These are phyloP conservation scores for Phaeosphaeriaceae sp. DNA, from an alignment of 2,329 filamentous ascomycete genomes.

Conservation along the genomic window DNA sequence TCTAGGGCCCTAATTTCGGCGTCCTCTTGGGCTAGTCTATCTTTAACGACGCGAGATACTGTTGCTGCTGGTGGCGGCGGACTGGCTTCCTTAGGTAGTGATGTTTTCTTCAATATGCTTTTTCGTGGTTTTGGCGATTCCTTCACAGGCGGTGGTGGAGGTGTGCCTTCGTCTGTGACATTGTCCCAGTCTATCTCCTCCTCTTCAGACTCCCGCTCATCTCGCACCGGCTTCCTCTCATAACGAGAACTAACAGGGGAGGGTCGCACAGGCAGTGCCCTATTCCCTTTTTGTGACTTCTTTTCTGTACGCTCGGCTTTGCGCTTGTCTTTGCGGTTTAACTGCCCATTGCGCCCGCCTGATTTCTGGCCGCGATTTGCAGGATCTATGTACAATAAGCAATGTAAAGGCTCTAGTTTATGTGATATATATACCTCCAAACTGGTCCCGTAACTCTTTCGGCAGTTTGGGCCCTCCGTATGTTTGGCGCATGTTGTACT, in stretches of 20 bases:
- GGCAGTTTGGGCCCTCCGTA: constrained; percentile 55
- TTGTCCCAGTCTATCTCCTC: constrained; percentile 39
- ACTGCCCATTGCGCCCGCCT: constrained; percentile 34
- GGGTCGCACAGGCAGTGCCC: constrained; percentile 5
- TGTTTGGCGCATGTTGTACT: constrained; percentile 46
- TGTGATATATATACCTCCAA: constrained; percentile 41
- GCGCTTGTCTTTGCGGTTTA: constrained; percentile 68
- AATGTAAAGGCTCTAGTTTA: neutral
- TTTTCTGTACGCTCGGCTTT: constrained; percentile 70
- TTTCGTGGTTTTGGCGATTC: constrained; percentile 37
- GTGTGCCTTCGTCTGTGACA: constrained; percentile 40
- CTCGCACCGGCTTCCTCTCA: constrained; percentile 19
- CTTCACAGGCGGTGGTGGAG: constrained; percentile 23
- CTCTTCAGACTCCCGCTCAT: constrained; percentile 25
- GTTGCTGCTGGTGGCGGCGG: constrained; percentile 28
- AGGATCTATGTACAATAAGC: constrained; percentile 31
- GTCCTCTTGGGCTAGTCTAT: constrained; percentile 76
- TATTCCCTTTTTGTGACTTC: constrained; percentile 53
- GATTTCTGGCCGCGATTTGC: constrained; percentile 30
- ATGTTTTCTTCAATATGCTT: constrained; percentile 35
- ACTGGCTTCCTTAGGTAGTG: constrained; percentile 3
- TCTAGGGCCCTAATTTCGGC: constrained; percentile 87
- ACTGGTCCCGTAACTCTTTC: constrained; percentile 52
- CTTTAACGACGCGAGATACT: constrained; percentile 56
- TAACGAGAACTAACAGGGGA: constrained; percentile 20